These are phyloP conservation scores for Termitomyces bulborhizus DNA, from an alignment of 768 basidiomycete species.

Conservation along the genomic window DNA sequence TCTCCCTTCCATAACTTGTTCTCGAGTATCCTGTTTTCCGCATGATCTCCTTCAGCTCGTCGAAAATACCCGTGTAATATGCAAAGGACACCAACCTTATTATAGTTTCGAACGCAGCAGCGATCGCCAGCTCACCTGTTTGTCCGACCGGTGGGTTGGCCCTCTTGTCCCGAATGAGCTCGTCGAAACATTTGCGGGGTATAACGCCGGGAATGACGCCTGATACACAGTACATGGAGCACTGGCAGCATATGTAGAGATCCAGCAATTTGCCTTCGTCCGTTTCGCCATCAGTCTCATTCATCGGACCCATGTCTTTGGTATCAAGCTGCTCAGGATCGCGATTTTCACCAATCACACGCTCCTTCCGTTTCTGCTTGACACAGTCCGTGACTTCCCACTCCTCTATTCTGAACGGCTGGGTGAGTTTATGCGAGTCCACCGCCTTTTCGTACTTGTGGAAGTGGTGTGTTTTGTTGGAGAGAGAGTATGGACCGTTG, in stretches of 20 bases:
- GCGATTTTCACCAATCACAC: slow-evolving; percentile 16
- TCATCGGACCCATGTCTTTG: slow-evolving; percentile 24
- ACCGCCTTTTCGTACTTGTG: slow-evolving; percentile 69
- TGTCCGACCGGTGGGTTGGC: slow-evolving; percentile 53
- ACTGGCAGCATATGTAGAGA: slow-evolving; percentile 82
- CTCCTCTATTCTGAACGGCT: slow-evolving; percentile 50
- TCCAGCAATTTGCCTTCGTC: slow-evolving; percentile 57
- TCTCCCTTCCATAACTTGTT: slow-evolving; percentile 73
- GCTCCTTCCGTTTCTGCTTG: slow-evolving; percentile 48
- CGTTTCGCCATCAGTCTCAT: slow-evolving; percentile 27
- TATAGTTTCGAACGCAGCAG: slow-evolving; percentile 59
- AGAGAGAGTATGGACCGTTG: slow-evolving; percentile 33
- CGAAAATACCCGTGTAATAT: background rate
- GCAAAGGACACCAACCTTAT: slow-evolving; percentile 40
- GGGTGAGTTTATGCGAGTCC: slow-evolving; percentile 60
- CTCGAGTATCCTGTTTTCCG: slow-evolving; percentile 54
- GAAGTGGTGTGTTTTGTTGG: slow-evolving; percentile 75
- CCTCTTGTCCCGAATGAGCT: slow-evolving; percentile 55
- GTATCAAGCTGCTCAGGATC: slow-evolving; percentile 27
- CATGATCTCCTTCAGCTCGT: background rate
- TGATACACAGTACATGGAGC: slow-evolving; percentile 68
- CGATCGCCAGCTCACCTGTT: slow-evolving; percentile 47
- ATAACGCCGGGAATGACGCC: slow-evolving; percentile 70
- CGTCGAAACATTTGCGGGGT: slow-evolving; percentile 53
- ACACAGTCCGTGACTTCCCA: slow-evolving; percentile 48